Evolutionary conservation across 2,329 filamentous ascomycete species (phyloP), one percentile per base, ranked within the genome.

Genomic region (Epichloe typhina): DNA sequence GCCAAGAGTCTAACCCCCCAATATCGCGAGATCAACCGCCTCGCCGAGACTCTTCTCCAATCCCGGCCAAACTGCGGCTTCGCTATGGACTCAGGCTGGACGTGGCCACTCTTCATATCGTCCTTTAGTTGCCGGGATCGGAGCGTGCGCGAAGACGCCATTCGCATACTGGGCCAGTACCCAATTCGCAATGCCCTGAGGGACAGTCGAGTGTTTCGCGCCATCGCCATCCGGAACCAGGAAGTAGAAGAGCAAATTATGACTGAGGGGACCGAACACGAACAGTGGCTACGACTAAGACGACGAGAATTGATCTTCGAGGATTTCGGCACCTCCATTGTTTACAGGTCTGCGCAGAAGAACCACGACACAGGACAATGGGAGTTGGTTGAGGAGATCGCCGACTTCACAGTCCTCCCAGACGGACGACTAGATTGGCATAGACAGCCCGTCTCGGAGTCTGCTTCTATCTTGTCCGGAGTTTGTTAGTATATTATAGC

Each of bases 61-160:
- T 58, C 61, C 11, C 62, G 64, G 12, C 65, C 59, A 11, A 68
- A 57, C 51, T 67, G 66, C n/a, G 62, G 62, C 47, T 72, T 73
- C 52, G 65, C 71, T 1, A 69, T 73, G 67, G 70, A 73, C 52
- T 66, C 69, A 2, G 71, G 71, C 0, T 71, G 69, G 58, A 70
- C 69, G 6, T 71, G 71, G 69, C 69, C 69, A 0, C 58, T 74
- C 4, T 69, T 71, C 23, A 56, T 72, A 4, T 64, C 66, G 3
- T 61, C 70, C 0, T 68, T 70, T 57, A 67, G 64, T 6, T 73
- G 69, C 44, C 64, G 69, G 7, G 67, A 72, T 46, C 58, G 60
- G 3, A 53, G 57, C 0, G 65, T 73, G 4, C 61, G 69, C 12
- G 63, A 65, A 5, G 66, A 72, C 4, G 65, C 72, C 7, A 65